These are phyloP conservation scores for Pseudocercospora ulei DNA, from an alignment of 2,329 filamentous ascomycete genomes.

Conservation along the genomic window DNA sequence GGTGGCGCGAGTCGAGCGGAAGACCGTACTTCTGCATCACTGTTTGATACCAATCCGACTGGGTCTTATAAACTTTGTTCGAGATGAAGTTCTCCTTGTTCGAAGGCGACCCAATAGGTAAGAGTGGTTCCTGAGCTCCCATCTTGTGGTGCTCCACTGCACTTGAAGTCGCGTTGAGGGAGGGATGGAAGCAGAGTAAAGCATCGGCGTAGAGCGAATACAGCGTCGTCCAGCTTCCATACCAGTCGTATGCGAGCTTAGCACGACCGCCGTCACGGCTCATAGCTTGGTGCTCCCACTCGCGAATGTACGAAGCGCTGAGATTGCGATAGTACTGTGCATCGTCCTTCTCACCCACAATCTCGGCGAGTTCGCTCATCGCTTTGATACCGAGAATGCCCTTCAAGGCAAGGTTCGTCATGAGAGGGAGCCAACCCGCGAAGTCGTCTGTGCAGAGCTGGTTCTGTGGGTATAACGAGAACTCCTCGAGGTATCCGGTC, in stretches of 20 bases:
- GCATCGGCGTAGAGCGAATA: constrained; percentile 79
- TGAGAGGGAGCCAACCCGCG: constrained; percentile 64
- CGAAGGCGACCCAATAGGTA: constrained; percentile 4
- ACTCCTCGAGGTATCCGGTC: constrained; percentile 69
- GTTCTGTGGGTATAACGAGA: constrained; percentile 61
- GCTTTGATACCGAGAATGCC: constrained; percentile 73
- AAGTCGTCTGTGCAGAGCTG: constrained; percentile 80
- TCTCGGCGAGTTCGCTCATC: constrained; percentile 59
- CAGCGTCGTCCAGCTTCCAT: constrained; percentile 71
- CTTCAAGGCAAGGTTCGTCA: constrained; percentile 74
- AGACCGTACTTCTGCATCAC: constrained; percentile 75
- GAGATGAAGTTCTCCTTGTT: constrained; percentile 51
- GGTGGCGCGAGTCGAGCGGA: constrained; percentile 68
- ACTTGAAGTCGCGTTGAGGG: constrained; percentile 23
- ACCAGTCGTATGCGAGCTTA: constrained; percentile 70
- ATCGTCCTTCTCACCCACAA: constrained; percentile 51
- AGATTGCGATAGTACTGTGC: constrained; percentile 51
- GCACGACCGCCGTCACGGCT: constrained; percentile 60
- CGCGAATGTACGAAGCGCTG: constrained; percentile 56
- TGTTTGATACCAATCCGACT: constrained; percentile 69
- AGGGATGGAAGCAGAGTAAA: constrained; percentile 66
- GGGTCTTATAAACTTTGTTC: constrained; percentile 63
- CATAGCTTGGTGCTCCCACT: constrained; percentile 63
- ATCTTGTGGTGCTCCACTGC: constrained; percentile 8
- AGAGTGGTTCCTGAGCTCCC: constrained; percentile 19